phyloP scores from a whole-genome alignment of 371 early-diverging fungal species.

The Apophysomyces variabilis region DNA sequence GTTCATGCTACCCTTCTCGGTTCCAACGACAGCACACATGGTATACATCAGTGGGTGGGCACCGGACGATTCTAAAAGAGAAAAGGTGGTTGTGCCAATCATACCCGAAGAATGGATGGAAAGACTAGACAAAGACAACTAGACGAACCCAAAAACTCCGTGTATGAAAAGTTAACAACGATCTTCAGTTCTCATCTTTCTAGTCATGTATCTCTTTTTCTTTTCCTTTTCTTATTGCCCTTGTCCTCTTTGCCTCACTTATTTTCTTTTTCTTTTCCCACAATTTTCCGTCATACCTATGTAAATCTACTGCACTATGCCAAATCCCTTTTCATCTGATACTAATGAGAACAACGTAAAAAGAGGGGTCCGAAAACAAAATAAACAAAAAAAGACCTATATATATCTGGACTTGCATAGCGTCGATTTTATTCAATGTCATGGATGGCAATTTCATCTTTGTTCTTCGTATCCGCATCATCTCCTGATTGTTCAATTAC shows the following conservation, averaged over 20 bases:
- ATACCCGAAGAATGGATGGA: constrained; percentile 60
- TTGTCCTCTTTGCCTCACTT: not conserved
- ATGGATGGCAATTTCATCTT: not conserved
- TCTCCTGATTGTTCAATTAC: too few relatives aligned
- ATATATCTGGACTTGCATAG: not conserved
- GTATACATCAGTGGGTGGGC: constrained; percentile 27
- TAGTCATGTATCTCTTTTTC: not conserved
- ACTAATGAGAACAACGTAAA: too few relatives aligned
- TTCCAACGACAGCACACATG: constrained; percentile 53
- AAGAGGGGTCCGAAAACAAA: too few relatives aligned
- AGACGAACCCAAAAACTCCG: constrained; percentile 14
- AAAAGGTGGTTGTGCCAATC: constrained; percentile 33
- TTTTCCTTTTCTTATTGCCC: not conserved
- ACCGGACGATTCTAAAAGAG: constrained; percentile 8
- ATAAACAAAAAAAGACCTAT: not conserved
- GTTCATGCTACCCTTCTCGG: constrained; percentile 59
- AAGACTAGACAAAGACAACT: constrained; percentile 39
- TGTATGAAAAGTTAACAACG: constrained; percentile 13
- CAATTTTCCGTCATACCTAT: not conserved
- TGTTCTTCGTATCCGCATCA: not conserved
- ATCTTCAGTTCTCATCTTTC: not conserved
- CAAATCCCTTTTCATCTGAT: not conserved
- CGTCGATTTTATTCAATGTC: not conserved
- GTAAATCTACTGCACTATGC: constrained; percentile 5
- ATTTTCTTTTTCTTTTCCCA: not conserved